Evolutionary conservation across 768 basidiomycete species (phyloP).

Genomic region (Kwoniella sp.): DNA sequence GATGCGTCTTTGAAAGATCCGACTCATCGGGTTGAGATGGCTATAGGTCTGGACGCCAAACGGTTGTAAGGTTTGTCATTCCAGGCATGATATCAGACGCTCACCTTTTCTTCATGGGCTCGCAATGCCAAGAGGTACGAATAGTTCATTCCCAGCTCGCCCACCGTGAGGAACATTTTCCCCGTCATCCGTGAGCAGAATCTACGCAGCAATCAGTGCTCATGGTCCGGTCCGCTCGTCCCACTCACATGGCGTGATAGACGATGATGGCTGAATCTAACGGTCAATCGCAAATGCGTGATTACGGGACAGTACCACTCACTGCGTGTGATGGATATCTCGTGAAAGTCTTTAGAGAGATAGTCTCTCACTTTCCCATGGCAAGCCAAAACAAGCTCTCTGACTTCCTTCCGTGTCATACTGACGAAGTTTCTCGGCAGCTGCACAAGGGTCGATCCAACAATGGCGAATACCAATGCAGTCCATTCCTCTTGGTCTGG

Average conservation of each 20-base stretch:
- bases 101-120: constrained; percentile 21
- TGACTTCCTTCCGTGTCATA: constrained; percentile 68
- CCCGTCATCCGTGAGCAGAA: constrained; percentile 4
- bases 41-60: constrained; percentile 78
- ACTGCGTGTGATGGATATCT: constrained; percentile 30
- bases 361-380: constrained; percentile 55
- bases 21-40: constrained; percentile 77
- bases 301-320: constrained; percentile 1
- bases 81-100: not conserved
- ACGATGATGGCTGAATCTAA: constrained; percentile 80
- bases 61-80: not conserved
- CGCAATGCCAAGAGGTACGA: constrained; percentile 3
- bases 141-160: not conserved
- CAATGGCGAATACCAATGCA: constrained; percentile 80
- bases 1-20: constrained; percentile 74
- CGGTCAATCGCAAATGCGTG: constrained; percentile 69
- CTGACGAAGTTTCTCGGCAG: constrained; percentile 82
- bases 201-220: not conserved
- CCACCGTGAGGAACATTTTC: not conserved
- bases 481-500: constrained; percentile 74
- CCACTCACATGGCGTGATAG: constrained; percentile 65
- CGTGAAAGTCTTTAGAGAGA: constrained; percentile 19
- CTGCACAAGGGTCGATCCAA: constrained; percentile 82
- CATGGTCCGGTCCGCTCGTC: not conserved
- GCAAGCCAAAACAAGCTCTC: constrained; percentile 73